A percentile compares a stretch with the other conserved stretches of the same genome.
Evolutionary conservation across 805 yeast species (phyloP).

Genomic region (Ogataea naganishii): DNA sequence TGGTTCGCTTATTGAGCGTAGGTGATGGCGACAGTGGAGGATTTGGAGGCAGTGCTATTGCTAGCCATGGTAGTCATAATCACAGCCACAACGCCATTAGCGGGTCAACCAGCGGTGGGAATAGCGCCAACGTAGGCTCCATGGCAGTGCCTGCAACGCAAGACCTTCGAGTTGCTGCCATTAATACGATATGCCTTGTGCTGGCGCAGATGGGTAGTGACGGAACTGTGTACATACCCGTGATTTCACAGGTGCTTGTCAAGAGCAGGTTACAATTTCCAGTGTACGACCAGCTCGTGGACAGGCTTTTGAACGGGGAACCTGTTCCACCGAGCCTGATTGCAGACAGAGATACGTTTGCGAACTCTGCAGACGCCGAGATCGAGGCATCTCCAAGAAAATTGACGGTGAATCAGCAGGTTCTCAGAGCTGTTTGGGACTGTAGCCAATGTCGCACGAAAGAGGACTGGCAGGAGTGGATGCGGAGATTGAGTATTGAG

Average conservation of each 20-base stretch:
- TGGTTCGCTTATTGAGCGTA: conserved; percentile 67
- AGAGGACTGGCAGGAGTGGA: conserved; percentile 99
- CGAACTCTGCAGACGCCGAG: conserved; percentile 34
- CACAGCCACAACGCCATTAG: too few species aligned
- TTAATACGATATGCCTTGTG: conserved; percentile 74
- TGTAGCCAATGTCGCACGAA: conserved; percentile 79
- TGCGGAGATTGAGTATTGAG: conserved; percentile 76
- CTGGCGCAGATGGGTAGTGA: conserved; percentile 78
- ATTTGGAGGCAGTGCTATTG: too few species aligned
- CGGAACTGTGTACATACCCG: conserved; percentile 79
- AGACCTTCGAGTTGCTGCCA: conserved; percentile 54
- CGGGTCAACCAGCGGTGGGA: too few species aligned
- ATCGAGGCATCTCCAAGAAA: conserved; percentile 66
- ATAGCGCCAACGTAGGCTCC: conserved; percentile 8
- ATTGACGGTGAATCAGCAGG: conserved; percentile 57
- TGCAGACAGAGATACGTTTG: conserved; percentile 49
- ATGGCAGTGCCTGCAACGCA: too few species aligned
- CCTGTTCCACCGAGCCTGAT: conserved; percentile 73
- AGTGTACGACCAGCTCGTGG: conserved; percentile 73
- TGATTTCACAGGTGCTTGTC: conserved; percentile 58
- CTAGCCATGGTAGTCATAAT: too few species aligned
- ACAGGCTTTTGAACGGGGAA: conserved; percentile 72
- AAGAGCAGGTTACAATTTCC: conserved; percentile 60
- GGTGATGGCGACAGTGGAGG: too few species aligned
- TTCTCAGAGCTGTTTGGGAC: conserved; percentile 83